Evolutionary conservation across 495 filamentous ascomycete genomes (phyloP).

Genomic region (Xanthoparmelia taractica): DNA sequence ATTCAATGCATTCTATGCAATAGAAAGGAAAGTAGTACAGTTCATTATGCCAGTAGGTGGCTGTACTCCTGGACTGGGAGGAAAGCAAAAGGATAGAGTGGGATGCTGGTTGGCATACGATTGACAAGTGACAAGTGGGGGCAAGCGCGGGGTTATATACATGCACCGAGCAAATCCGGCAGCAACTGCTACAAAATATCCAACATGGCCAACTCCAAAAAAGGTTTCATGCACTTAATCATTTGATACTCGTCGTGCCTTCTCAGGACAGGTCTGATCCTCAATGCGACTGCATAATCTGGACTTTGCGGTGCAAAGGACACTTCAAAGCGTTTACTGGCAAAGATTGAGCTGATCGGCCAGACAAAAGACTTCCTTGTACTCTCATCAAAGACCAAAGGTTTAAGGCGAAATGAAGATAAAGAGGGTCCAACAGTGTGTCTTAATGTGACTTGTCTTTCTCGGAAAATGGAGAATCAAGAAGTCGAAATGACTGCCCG

Average conservation of each 20-base stretch:
- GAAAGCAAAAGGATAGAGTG: not conserved
- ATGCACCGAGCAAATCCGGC: not conserved
- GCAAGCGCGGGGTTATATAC: constrained; percentile 1
- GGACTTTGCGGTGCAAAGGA: no score
- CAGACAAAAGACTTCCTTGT: not conserved
- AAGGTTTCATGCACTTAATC: no score
- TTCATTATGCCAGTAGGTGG: constrained; percentile 4
- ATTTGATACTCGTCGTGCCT: no score
- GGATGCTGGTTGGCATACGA: constrained; percentile 6
- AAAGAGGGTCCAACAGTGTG: not conserved
- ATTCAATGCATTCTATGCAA: constrained; percentile 5
- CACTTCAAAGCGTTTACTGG: not conserved
- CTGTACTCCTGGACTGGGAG: not conserved
- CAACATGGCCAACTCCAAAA: no score
- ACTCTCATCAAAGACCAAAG: not conserved
- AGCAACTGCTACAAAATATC: not conserved
- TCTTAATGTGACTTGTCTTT: not conserved
- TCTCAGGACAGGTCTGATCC: no score
- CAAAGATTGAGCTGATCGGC: not conserved
- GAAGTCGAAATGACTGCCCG: not conserved
- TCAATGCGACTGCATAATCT: no score
- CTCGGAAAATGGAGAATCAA: not conserved
- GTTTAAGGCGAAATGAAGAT: not conserved
- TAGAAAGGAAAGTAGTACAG: constrained; percentile 8
- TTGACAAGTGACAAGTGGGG: not conserved